A percentile compares a stretch with the other conserved stretches of the same genome.
Conservation (phyloP, 306 rosid genomes). For the Hippophae rhamnoides region DNA sequence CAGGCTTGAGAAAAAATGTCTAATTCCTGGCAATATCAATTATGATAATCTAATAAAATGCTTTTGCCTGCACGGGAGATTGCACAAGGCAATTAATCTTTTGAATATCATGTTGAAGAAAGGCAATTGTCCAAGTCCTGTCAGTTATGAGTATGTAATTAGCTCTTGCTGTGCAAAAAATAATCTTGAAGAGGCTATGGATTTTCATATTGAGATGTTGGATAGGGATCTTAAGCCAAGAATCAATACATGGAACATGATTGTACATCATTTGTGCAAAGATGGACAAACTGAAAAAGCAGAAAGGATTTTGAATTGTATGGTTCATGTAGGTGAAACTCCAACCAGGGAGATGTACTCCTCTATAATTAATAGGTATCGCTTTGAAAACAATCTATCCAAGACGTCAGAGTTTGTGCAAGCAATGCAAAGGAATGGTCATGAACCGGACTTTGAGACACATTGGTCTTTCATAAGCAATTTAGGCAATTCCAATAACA, state of each 20-base stretch:
- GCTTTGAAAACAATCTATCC: constrained; percentile 40
- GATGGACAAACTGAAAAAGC: constrained; percentile 55
- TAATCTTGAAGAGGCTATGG: constrained; percentile 41
- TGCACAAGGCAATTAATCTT: constrained; percentile 52
- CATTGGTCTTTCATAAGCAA: constrained; percentile 91
- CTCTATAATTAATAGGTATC: constrained; percentile 44
- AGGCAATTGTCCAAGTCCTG: constrained; percentile 42
- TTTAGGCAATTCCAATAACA: constrained; percentile 33
- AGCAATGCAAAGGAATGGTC: constrained; percentile 68
- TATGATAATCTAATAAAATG: constrained; percentile 54
- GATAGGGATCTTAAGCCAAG: constrained; percentile 45
- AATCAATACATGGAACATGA: constrained; percentile 37
- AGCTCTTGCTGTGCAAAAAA: constrained; percentile 41
- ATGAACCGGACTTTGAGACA: constrained; percentile 74
- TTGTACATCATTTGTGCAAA: constrained; percentile 44
- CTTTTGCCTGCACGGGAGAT: constrained; percentile 52
- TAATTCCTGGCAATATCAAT: constrained; percentile 51
- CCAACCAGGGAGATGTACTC: constrained; percentile 56
- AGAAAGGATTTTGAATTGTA: constrained; percentile 42
- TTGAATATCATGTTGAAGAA: constrained; percentile 66
- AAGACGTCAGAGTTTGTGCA: constrained; percentile 63
- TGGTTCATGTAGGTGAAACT: constrained; percentile 43
- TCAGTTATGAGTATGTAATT: constrained; percentile 60
- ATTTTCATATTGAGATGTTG: constrained; percentile 64
- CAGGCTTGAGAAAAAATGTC: constrained; percentile 45